Percentiles rank a stretch among this genome's conserved stretches.
Conservation (phyloP, 1,284 basidiomycete genomes). For the Cystobasidium pallidum region DNA sequence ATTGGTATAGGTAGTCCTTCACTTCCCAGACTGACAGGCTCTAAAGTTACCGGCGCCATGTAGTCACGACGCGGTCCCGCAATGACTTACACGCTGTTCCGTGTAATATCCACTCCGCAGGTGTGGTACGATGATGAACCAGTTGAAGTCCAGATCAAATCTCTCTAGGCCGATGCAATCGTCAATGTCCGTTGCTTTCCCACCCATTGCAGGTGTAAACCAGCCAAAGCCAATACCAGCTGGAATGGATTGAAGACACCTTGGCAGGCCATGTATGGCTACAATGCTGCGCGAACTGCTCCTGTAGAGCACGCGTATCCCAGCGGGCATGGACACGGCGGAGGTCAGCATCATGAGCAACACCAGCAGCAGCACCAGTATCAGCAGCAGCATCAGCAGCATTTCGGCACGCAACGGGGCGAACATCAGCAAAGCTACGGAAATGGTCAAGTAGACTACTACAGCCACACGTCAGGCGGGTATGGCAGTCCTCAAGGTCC, state of each 20-base stretch:
- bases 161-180: too few relatives aligned
- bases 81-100: too few relatives aligned
- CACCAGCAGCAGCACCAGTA: constrained; percentile 1
- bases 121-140: too few relatives aligned
- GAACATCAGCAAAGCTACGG: constrained; percentile 5
- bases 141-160: too few relatives aligned
- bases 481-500: neutral
- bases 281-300: constrained; percentile 6
- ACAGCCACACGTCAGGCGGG: neutral
- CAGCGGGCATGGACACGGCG: neutral
- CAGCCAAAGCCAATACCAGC: neutral
- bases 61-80: too few relatives aligned
- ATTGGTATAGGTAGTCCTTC: too few relatives aligned
- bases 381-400: neutral
- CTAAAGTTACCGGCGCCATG: too few relatives aligned
- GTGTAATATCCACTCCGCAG: too few relatives aligned
- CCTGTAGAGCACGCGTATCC: neutral
- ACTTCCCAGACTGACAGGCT: too few relatives aligned
- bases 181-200: neutral
- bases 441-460: neutral
- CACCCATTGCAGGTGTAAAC: neutral
- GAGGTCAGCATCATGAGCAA: neutral
- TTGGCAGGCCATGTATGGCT: constrained; percentile 14
- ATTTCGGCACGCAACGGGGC: neutral
- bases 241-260: neutral